Base-by-base conservation (phyloP, 306 rosid genomes). In the Lathyrus oleraceus region DNA sequence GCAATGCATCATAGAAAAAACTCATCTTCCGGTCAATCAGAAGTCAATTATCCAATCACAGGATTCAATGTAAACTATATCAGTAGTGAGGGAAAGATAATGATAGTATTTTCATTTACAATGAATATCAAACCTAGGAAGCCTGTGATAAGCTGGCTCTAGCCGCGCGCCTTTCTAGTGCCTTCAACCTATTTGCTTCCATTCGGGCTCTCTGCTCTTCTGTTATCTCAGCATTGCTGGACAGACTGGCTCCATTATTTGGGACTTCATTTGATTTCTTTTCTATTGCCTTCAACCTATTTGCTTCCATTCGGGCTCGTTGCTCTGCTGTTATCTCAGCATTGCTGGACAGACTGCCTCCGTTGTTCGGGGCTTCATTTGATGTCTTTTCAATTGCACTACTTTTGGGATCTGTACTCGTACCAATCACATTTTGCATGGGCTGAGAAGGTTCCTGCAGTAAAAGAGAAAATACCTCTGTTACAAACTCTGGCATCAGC, bases 121-220 rank as follows among this genome's bases (percentile, higher is more conserved):
- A 54, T 6, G 28, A 23, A 61, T n/a, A 72, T 45, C 15, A 7
- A 5, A 45, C 61, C 84, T 65, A 85, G 56, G 70, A 56, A 42
- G 70, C 75, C 57, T 76, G 79, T 61, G 74, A 70, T 35, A 77
- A 43, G 69, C 32, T 52, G 32, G 82, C 83, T 72, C 84, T 77
- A 40, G 94, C 90, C 21, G 90, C 86, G 27, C 95, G 95, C 81
- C 83, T 88, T 80, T 94, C 88, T 9, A 87, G 70, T 42, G 99
- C 99, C 89, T 87, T 90, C 76, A 94, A 81, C 84, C 92, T 87
- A 82, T 78, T 94, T 35, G 94, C 94, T 80, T 94, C 96, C 83
- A 91, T 87, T 6, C 97, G 87, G 44, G 76, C 86, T 83, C 72
- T 91, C 79, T 94, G 97, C 70, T 88, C 91, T 64, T 81, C 89